A percentile compares a stretch with the other conserved stretches of the same genome.
These are phyloP conservation scores for Yamadazyma blattariae DNA, from an alignment of 1,139 yeast genomes.

Conservation along the genomic window DNA sequence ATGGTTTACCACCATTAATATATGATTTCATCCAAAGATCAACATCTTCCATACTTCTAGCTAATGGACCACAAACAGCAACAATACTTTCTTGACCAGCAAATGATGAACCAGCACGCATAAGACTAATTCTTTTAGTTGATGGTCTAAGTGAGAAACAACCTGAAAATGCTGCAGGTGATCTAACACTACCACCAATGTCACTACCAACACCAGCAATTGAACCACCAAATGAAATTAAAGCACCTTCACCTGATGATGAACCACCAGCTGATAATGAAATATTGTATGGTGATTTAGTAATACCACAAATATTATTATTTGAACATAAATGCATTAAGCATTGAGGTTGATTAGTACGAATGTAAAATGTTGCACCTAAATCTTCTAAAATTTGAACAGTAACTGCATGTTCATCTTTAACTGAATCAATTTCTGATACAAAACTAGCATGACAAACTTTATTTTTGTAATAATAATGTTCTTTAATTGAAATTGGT, in stretches of 20 bases:
- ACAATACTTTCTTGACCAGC: constrained; percentile 56
- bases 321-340: constrained; percentile 46
- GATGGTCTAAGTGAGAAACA: constrained; percentile 67
- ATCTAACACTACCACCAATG: constrained; percentile 76
- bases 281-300: constrained; percentile 38
- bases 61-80: constrained; percentile 61
- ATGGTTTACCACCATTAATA: constrained; percentile 63
- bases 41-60: constrained; percentile 60
- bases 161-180: constrained; percentile 73
- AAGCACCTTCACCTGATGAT: constrained; percentile 75
- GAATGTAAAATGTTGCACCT: constrained; percentile 61
- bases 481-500: constrained; percentile 46
- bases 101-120: constrained; percentile 50
- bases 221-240: constrained; percentile 62
- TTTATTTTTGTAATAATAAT: constrained; percentile 54
- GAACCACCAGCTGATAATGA: constrained; percentile 56
- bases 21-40: constrained; percentile 56
- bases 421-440: constrained; percentile 46
- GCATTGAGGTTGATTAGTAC: constrained; percentile 47
- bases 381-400: constrained; percentile 51
- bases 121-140: constrained; percentile 51
- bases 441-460: constrained; percentile 66
- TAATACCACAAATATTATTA: constrained; percentile 38
- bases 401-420: constrained; percentile 48
- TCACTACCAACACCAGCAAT: constrained; percentile 71